Base-by-base conservation (phyloP, 2,329 filamentous ascomycete genomes). In the Alternaria incomplexa region DNA sequence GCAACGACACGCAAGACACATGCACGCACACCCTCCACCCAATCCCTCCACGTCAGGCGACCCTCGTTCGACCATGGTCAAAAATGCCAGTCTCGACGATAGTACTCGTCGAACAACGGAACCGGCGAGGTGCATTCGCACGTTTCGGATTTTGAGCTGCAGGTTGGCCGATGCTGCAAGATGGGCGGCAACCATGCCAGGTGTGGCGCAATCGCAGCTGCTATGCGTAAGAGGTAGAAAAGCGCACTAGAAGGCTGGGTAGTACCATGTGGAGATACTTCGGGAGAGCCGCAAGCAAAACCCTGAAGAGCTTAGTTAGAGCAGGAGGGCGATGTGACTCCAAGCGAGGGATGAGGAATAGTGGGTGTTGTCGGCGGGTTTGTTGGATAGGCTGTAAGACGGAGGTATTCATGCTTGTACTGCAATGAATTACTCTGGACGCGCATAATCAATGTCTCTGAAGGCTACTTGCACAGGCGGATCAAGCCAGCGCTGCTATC, bases 91-190 rank as follows among this genome's bases (percentile, higher is more conserved):
- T 8, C 20, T 36, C 32, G 20, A 51, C 17, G 17, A 51, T 51
- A 47, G 22, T 8, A 26, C 20, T 32, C 36, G 36, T 32, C 13
- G 7, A 28, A 23, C 12, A 40, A 30, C 25, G 26, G 25, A 40
- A 45, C 57, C 63, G 63, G 63, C 63, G 45, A 65, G 40, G 63
- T 65, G 63, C 63, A 63, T 63, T 40, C 40, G 58, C 45, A 36
- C 26, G 61, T 54, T 56, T 63, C 58, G 63, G 57, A 40, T 23
- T 45, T 55, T 50, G 25, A 17, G 20, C 43, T 44, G 58, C 51
- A 48, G 47, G 36, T 59, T 62, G 62, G 55, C 62, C 62, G 62
- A 58, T 51, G 36, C 36, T 40, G 62, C 62, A 50, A 50, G 28
- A 53, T 26, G 36, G 36, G 53, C 46, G 46, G 43, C 48, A 22